phyloP scores from a whole-genome alignment of 1,284 basidiomycete genomes.

The Inonotus obliquus region DNA sequence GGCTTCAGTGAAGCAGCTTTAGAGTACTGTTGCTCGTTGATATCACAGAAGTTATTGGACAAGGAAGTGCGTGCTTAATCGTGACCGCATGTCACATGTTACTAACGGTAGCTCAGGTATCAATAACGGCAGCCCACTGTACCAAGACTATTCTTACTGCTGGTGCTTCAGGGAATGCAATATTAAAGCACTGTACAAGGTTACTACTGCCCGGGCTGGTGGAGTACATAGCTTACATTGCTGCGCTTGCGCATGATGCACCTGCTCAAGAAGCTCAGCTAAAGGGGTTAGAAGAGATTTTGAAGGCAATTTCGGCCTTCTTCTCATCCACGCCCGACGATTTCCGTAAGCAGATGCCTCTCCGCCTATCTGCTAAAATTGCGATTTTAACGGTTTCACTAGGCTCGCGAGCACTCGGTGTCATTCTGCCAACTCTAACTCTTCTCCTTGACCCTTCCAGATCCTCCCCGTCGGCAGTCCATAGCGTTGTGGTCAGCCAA shows the following conservation, averaged over 20 bases:
- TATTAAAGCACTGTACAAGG: slow-evolving; percentile 71
- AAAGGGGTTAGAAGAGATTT: slow-evolving; percentile 70
- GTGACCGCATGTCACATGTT: slow-evolving; percentile 3
- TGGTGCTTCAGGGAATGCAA: slow-evolving; percentile 52
- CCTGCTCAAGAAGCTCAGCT: slow-evolving; percentile 49
- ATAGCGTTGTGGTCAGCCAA: slow-evolving; percentile 66
- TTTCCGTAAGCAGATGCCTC: slow-evolving; percentile 47
- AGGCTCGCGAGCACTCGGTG: slow-evolving; percentile 69
- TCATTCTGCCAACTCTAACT: slow-evolving; percentile 77
- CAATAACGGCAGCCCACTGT: slow-evolving; percentile 86
- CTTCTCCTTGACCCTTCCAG: slow-evolving; percentile 63
- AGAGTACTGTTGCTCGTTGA: slow-evolving; percentile 82
- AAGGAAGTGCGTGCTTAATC: slow-evolving; percentile 52
- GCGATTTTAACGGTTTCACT: slow-evolving; percentile 14
- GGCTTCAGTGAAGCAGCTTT: slow-evolving; percentile 73
- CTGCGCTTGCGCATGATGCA: slow-evolving; percentile 52
- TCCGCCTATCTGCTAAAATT: background rate
- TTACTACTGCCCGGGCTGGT: slow-evolving; percentile 79
- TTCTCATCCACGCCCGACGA: slow-evolving; percentile 55
- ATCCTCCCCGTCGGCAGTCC: slow-evolving; percentile 43
- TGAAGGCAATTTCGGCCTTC: slow-evolving; percentile 75
- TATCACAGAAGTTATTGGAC: slow-evolving; percentile 72
- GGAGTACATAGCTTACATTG: slow-evolving; percentile 68
- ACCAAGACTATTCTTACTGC: slow-evolving; percentile 76
- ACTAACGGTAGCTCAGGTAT: slow-evolving; percentile 41